phyloP scores from a whole-genome alignment of 2,329 filamentous ascomycete species.

The Colletotrichum lentis region DNA sequence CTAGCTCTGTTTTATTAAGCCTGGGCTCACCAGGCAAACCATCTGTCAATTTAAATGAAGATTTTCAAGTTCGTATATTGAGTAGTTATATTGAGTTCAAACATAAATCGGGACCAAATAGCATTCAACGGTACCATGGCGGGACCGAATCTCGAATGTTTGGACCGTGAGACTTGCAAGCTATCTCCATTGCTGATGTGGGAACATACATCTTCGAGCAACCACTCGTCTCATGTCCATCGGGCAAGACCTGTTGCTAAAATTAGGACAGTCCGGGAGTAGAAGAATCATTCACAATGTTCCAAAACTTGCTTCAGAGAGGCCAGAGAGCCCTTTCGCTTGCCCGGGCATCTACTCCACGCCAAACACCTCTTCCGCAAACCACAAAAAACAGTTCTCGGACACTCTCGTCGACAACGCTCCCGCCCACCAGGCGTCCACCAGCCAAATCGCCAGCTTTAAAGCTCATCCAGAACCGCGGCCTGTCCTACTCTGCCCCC shows the following conservation, averaged over 20 bases:
- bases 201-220: not conserved
- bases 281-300: not conserved
- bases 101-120: too few species aligned
- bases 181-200: not conserved
- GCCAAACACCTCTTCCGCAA: too few species aligned
- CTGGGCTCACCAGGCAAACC: too few species aligned
- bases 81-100: too few species aligned
- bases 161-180: not conserved
- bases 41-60: too few species aligned
- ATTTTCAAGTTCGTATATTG: too few species aligned
- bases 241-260: not conserved
- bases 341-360: not conserved
- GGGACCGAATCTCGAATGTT: not conserved
- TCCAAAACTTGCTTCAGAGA: not conserved
- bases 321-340: not conserved
- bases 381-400: not conserved
- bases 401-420: not conserved
- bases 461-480: slow-evolving; percentile 27
- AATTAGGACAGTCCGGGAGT: not conserved
- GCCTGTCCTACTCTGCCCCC: slow-evolving; percentile 41
- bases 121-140: not conserved
- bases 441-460: not conserved
- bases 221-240: not conserved
- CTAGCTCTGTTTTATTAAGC: too few species aligned
- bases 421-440: too few species aligned